Evolutionary conservation across 352 stramenopile species (phyloP).

Genomic region (Phytopythium litorale): DNA sequence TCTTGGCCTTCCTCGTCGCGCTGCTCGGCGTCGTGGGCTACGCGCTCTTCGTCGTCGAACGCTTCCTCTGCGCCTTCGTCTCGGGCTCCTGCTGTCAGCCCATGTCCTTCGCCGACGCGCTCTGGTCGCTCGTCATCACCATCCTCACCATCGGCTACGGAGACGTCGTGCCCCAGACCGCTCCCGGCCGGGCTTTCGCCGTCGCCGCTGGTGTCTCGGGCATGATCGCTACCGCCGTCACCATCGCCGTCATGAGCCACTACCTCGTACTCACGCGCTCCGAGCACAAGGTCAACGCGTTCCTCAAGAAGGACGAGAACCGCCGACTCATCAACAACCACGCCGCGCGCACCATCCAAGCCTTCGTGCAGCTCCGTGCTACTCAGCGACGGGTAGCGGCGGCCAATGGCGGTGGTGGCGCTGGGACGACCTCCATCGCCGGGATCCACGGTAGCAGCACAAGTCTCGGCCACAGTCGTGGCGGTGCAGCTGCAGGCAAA

Average conservation of each 20-base stretch:
- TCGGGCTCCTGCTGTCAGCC: slow-evolving; percentile 49
- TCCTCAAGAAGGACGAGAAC: slow-evolving; percentile 74
- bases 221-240: slow-evolving; percentile 58
- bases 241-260: slow-evolving; percentile 73
- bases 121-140: slow-evolving; percentile 70
- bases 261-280: slow-evolving; percentile 71
- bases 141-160: slow-evolving; percentile 74
- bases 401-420: slow-evolving; percentile 9
- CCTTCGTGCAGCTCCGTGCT: slow-evolving; percentile 50
- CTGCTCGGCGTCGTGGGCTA: slow-evolving; percentile 52
- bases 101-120: slow-evolving; percentile 41
- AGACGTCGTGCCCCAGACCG: slow-evolving; percentile 56
- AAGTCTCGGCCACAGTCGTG: neutral
- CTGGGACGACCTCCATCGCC: slow-evolving; percentile 1
- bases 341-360: slow-evolving; percentile 56
- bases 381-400: slow-evolving; percentile 23
- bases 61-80: slow-evolving; percentile 66
- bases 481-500: neutral
- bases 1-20: slow-evolving; percentile 33
- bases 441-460: neutral
- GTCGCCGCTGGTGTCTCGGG: slow-evolving; percentile 48
- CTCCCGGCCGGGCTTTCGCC: slow-evolving; percentile 39
- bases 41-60: slow-evolving; percentile 62
- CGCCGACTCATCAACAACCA: slow-evolving; percentile 52
- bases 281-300: slow-evolving; percentile 78